These are phyloP conservation scores for Mucor circinelloides DNA, from an alignment of 371 early-diverging fungal species.

Conservation along the genomic window DNA sequence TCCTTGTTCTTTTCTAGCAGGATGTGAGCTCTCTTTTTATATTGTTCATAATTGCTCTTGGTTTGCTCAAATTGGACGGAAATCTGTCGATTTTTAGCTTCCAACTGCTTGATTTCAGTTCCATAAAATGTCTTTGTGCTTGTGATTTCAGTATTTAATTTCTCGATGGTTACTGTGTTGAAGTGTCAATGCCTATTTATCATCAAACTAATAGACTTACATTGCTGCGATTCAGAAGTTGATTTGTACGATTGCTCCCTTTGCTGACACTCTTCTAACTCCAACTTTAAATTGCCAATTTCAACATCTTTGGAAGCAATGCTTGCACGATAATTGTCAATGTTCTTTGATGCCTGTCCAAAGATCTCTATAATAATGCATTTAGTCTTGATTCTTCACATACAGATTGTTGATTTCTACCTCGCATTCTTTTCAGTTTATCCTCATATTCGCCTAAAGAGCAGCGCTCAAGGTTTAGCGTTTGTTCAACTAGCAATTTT, in stretches of 20 bases:
- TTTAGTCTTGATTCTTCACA: not conserved
- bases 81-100: constrained; percentile 54
- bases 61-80: constrained; percentile 46
- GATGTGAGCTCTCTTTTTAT: constrained; percentile 61
- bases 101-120: constrained; percentile 53
- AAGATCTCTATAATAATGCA: constrained; percentile 45
- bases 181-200: not conserved
- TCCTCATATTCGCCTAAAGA: constrained; percentile 45
- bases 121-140: constrained; percentile 47
- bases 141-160: constrained; percentile 42
- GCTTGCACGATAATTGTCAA: constrained; percentile 61
- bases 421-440: constrained; percentile 52
- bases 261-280: constrained; percentile 43
- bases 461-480: not conserved
- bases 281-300: constrained; percentile 40
- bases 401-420: constrained; percentile 18
- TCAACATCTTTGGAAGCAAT: constrained; percentile 58
- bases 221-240: constrained; percentile 35
- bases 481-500: not conserved
- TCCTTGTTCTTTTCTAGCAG: constrained; percentile 52
- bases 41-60: constrained; percentile 59
- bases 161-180: constrained; percentile 44
- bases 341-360: constrained; percentile 62
- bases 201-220: constrained; percentile 26
- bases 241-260: constrained; percentile 38